Percentiles rank a stretch among this genome's conserved stretches.
Conservation (phyloP, 805 yeast species). For the Sungouiella thailandica region DNA sequence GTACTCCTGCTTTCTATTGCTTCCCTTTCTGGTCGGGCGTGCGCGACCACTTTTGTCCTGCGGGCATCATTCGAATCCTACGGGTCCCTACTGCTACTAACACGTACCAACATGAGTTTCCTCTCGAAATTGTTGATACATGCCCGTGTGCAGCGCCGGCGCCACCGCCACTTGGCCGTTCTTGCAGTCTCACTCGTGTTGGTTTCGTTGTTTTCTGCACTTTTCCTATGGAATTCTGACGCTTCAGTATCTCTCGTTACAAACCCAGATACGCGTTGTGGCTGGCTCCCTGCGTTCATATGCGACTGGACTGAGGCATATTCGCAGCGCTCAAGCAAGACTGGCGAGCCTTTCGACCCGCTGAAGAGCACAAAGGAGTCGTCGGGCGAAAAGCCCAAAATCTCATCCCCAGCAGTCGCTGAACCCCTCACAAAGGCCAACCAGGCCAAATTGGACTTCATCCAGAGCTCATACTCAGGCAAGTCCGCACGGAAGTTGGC, state of each 20-base stretch:
- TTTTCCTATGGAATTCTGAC: constrained; percentile 6
- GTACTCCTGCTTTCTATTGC: too few relatives aligned
- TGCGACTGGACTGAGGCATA: background rate
- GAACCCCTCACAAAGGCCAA: background rate
- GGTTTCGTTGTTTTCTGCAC: constrained; percentile 2
- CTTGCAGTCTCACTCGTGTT: constrained; percentile 5
- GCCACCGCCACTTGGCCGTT: constrained; percentile 5
- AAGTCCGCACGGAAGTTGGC: constrained; percentile 10
- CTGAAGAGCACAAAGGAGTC: background rate
- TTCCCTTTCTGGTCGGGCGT: too few relatives aligned
- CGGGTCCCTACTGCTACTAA: too few relatives aligned
- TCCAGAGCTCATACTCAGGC: constrained; percentile 4
- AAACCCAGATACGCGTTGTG: background rate
- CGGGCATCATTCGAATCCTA: background rate
- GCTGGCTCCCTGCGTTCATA: background rate
- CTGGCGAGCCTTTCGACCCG: background rate
- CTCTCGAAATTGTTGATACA: constrained; percentile 5
- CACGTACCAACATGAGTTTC: background rate
- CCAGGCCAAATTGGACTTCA: constrained; percentile 12
- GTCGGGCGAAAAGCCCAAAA: background rate
- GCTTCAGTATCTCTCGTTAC: constrained; percentile 3
- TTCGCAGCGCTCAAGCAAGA: too few relatives aligned
- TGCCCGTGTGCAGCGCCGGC: constrained; percentile 13
- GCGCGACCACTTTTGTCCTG: too few relatives aligned
- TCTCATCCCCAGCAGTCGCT: background rate